phyloP scores from a whole-genome alignment of 2,329 filamentous ascomycete species.

The Pochonia chlamydosporia region DNA sequence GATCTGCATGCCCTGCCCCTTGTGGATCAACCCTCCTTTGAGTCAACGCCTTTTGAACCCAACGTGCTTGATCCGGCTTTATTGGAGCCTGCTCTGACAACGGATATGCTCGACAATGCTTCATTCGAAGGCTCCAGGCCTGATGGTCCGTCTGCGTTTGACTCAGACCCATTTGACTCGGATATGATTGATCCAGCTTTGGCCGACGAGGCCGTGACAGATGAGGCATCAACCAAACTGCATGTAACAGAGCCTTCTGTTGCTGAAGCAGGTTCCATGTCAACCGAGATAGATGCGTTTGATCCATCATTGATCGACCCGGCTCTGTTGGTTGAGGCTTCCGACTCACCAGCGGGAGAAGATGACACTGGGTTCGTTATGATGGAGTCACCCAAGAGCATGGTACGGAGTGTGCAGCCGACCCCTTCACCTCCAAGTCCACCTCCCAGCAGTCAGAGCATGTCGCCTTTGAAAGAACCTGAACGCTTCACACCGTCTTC shows the following conservation, averaged over 20 bases:
- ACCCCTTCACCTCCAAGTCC: slow-evolving; percentile 6
- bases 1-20: background rate
- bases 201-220: background rate
- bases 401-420: background rate
- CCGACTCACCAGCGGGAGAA: background rate
- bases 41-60: background rate
- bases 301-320: background rate
- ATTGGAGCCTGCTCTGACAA: background rate
- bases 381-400: slow-evolving; percentile 2
- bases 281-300: background rate
- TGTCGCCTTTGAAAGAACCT: background rate
- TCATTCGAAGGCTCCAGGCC: background rate
- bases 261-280: background rate
- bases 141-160: no score
- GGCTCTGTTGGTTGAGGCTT: background rate
- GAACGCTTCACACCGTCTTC: background rate
- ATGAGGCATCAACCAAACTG: background rate
- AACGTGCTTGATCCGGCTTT: background rate
- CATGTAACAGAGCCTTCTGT: background rate
- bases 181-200: background rate
- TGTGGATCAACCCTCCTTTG: background rate
- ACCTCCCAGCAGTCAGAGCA: background rate
- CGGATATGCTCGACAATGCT: background rate
- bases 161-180: background rate
- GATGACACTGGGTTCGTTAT: slow-evolving; percentile 5